Evolutionary conservation across 2,329 filamentous ascomycete genomes (phyloP).

Genomic region (Botryotinia convoluta): DNA sequence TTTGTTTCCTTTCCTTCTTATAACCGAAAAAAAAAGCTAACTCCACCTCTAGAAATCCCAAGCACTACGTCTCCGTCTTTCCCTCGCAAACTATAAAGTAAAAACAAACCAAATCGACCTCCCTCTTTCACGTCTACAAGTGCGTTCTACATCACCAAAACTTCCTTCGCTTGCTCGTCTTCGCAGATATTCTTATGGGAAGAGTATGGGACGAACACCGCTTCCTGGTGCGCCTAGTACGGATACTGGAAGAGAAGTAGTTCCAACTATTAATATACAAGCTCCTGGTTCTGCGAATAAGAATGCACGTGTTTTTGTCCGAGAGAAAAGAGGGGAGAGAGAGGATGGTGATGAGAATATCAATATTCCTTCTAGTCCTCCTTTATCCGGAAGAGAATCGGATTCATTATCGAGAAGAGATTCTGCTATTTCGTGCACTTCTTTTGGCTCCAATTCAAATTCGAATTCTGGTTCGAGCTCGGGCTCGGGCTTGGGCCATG

Average conservation of each 20-base stretch:
- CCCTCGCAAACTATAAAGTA: slow-evolving; percentile 72
- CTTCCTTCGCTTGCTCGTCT: slow-evolving; percentile 24
- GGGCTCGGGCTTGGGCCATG: neutral
- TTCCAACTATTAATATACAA: slow-evolving; percentile 5
- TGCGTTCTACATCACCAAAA: slow-evolving; percentile 35
- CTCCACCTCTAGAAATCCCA: slow-evolving; percentile 54
- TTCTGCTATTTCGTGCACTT: slow-evolving; percentile 1
- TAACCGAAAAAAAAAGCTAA: neutral
- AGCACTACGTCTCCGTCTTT: slow-evolving; percentile 64
- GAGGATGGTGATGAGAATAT: neutral
- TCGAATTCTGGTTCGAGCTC: neutral
- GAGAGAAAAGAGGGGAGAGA: neutral
- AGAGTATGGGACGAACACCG: neutral
- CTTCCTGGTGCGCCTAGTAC: neutral
- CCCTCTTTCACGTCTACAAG: slow-evolving; percentile 59
- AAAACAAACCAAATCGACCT: slow-evolving; percentile 67
- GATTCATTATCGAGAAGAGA: neutral
- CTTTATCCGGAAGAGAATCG: slow-evolving; percentile 5
- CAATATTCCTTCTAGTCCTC: neutral
- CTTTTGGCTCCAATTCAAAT: neutral
- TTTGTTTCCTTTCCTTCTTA: neutral
- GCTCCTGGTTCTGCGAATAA: neutral
- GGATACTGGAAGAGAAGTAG: neutral
- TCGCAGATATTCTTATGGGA: neutral
- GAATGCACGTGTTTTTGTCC: neutral